Conservation (phyloP, 1,139 yeast species). For the Lodderomyces theae region DNA sequence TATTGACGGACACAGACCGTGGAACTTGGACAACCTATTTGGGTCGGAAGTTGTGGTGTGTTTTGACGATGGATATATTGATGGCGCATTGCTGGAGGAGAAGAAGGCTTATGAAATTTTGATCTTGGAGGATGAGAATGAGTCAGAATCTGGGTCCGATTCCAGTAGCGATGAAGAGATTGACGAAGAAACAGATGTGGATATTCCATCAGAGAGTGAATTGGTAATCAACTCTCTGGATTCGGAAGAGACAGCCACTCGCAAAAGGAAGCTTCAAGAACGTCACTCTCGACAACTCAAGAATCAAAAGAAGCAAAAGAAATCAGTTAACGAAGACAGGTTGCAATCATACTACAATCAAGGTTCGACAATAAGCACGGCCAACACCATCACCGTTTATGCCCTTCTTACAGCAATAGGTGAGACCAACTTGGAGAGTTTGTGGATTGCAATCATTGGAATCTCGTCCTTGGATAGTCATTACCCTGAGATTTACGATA, state of each 20-base stretch:
- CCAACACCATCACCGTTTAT: slow-evolving; percentile 77
- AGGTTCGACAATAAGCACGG: slow-evolving; percentile 76
- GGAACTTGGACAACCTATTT: slow-evolving; percentile 91
- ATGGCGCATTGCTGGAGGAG: slow-evolving; percentile 51
- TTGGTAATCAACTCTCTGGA: slow-evolving; percentile 28
- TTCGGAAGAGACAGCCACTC: slow-evolving; percentile 30
- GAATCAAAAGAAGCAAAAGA: slow-evolving; percentile 28
- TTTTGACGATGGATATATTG: slow-evolving; percentile 81
- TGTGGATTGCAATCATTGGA: slow-evolving; percentile 91
- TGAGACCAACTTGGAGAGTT: slow-evolving; percentile 51
- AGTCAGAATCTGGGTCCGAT: slow-evolving; percentile 9
- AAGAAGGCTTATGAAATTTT: slow-evolving; percentile 54
- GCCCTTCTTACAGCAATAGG: slow-evolving; percentile 76
- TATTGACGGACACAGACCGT: slow-evolving; percentile 91
- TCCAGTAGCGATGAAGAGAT: slow-evolving; percentile 23
- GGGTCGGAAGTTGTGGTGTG: slow-evolving; percentile 81
- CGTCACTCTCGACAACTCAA: slow-evolving; percentile 25
- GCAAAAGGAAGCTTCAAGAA: slow-evolving; percentile 34
- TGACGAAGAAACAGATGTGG: slow-evolving; percentile 22
- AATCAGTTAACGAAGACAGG: slow-evolving; percentile 54
- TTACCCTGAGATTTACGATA: slow-evolving; percentile 74
- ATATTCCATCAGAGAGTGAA: slow-evolving; percentile 24
- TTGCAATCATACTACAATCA: slow-evolving; percentile 74
- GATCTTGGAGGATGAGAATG: slow-evolving; percentile 30
- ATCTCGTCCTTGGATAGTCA: slow-evolving; percentile 76